A percentile compares a stretch with the other conserved stretches of the same genome.
Evolutionary conservation across 768 basidiomycete genomes (phyloP).

Genomic region (Galerina sulciceps): DNA sequence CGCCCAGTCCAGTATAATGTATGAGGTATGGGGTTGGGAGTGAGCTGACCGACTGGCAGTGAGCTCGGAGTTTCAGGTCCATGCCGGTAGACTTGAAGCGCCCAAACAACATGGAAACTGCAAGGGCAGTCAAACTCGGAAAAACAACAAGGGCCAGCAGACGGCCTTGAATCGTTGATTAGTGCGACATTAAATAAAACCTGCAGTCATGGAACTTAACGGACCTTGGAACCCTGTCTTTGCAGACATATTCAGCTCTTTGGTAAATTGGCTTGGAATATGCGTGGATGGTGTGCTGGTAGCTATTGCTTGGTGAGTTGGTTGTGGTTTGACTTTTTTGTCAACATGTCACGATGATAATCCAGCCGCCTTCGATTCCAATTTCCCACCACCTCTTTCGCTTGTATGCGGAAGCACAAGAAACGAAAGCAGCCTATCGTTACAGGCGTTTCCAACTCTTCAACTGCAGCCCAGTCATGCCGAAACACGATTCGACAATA

Average conservation of each 20-base stretch:
- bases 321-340: too few species aligned
- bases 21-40: constrained; percentile 36
- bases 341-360: too few species aligned
- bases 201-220: not conserved
- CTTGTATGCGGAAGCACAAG: constrained; percentile 42
- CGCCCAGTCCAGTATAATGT: constrained; percentile 39
- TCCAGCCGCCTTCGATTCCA: too few species aligned
- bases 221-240: constrained; percentile 1
- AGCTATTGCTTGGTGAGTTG: too few species aligned
- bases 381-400: too few species aligned
- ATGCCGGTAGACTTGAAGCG: constrained; percentile 35
- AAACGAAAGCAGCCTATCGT: constrained; percentile 41
- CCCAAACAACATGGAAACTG: constrained; percentile 37
- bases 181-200: not conserved
- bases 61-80: constrained; percentile 26
- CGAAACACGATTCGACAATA: constrained; percentile 79
- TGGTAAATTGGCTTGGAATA: not conserved
- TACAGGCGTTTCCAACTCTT: constrained; percentile 26
- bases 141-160: constrained; percentile 42
- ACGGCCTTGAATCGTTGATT: constrained; percentile 14
- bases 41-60: constrained; percentile 31
- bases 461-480: constrained; percentile 62
- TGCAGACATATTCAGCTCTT: not conserved
- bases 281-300: not conserved
- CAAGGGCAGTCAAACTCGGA: constrained; percentile 38